A percentile compares a stretch with the other conserved stretches of the same genome.
Evolutionary conservation across 345 rosid genomes (phyloP).

Genomic region (Microthlaspi erraticum): DNA sequence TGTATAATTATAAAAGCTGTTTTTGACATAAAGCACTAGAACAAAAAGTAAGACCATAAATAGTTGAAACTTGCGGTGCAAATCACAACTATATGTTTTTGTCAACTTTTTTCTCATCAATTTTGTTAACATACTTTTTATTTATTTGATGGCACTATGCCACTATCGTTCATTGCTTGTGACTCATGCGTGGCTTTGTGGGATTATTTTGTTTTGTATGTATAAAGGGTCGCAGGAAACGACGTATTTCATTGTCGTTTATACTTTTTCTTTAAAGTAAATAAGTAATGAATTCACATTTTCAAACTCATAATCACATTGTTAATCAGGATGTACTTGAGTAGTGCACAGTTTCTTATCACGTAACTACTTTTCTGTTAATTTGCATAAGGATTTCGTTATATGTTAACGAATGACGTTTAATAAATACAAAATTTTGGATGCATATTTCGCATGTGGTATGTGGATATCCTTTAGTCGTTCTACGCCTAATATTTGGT

Average conservation of each 20-base stretch:
- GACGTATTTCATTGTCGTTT: slow-evolving; percentile 32
- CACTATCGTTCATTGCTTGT: slow-evolving; percentile 32
- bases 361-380: neutral
- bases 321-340: slow-evolving; percentile 7
- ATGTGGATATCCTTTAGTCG: slow-evolving; percentile 27
- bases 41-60: slow-evolving; percentile 18
- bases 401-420: neutral
- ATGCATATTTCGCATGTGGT: slow-evolving; percentile 8
- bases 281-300: neutral
- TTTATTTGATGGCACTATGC: slow-evolving; percentile 35
- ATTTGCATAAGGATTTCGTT: neutral
- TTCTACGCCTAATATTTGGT: slow-evolving; percentile 34
- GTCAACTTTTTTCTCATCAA: slow-evolving; percentile 9
- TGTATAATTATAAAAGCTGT: slow-evolving; percentile 28
- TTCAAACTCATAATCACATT: slow-evolving; percentile 22
- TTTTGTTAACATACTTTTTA: slow-evolving; percentile 2
- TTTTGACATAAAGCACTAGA: slow-evolving; percentile 30
- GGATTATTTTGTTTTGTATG: slow-evolving; percentile 23
- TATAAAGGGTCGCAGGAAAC: slow-evolving; percentile 33
- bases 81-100: slow-evolving; percentile 24
- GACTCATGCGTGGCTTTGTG: slow-evolving; percentile 40
- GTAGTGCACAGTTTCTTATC: neutral
- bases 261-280: slow-evolving; percentile 20
- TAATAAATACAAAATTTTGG: neutral
- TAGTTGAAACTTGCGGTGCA: slow-evolving; percentile 36